phyloP scores from a whole-genome alignment of 352 stramenopile genomes.

The Phytopythium ostracodes region DNA sequence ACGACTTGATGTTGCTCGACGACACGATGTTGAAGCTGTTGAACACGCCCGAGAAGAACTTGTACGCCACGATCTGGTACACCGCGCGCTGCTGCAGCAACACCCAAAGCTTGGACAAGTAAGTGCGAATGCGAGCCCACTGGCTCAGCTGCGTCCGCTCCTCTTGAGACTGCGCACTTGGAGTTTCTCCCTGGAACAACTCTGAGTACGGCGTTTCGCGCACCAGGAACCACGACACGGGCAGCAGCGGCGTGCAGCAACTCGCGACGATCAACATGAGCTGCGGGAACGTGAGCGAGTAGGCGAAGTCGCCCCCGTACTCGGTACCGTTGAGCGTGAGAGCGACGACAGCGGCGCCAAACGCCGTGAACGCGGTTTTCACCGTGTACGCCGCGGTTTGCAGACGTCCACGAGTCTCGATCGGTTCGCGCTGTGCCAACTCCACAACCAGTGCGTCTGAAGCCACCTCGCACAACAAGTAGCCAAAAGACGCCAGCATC shows the following conservation, averaged over 20 bases:
- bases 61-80: conserved; percentile 57
- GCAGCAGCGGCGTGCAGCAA: conserved; percentile 22
- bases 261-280: conserved; percentile 30
- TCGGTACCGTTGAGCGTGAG: conserved; percentile 39
- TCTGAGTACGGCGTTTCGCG: conserved; percentile 11
- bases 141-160: neutral
- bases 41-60: conserved; percentile 58
- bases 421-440: conserved; percentile 38
- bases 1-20: conserved; percentile 39
- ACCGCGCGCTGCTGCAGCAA: conserved; percentile 46
- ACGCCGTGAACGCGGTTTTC: conserved; percentile 30
- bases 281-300: conserved; percentile 35
- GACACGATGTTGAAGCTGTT: conserved; percentile 55
- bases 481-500: conserved; percentile 53
- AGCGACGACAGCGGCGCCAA: conserved; percentile 32
- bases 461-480: conserved; percentile 40
- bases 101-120: conserved; percentile 39
- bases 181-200: neutral
- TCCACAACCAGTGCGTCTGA: conserved; percentile 61
- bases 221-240: conserved; percentile 30
- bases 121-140: conserved; percentile 16
- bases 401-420: conserved; percentile 32
- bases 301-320: conserved; percentile 34
- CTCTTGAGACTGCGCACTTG: neutral
- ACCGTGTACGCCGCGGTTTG: conserved; percentile 41